Conservation (phyloP, 139 green algal species). For the Trebouxia sp. region DNA sequence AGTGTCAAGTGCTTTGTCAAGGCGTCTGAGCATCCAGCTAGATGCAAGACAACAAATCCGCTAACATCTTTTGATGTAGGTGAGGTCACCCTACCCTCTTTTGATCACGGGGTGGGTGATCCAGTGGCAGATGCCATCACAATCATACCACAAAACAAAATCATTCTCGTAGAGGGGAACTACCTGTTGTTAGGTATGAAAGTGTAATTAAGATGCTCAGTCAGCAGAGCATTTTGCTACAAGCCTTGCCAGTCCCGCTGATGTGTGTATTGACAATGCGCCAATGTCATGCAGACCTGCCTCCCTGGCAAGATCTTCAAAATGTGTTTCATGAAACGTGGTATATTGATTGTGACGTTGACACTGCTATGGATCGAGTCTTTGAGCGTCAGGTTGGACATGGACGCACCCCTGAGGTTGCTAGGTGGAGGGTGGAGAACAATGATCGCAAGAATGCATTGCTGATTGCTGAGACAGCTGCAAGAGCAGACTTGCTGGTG, state of each 20-base stretch:
- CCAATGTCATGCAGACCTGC: slow-evolving; percentile 28
- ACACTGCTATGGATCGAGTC: slow-evolving; percentile 70
- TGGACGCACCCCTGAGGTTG: slow-evolving; percentile 54
- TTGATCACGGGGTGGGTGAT: slow-evolving; percentile 86
- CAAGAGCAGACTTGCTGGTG: slow-evolving; percentile 53
- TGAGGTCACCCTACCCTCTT: slow-evolving; percentile 60
- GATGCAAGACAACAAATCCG: background rate
- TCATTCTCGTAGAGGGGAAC: slow-evolving; percentile 87
- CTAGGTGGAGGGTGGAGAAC: slow-evolving; percentile 48
- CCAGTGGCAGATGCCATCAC: slow-evolving; percentile 63
- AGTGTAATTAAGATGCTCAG: background rate
- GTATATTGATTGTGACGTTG: slow-evolving; percentile 71
- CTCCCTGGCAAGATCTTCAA: slow-evolving; percentile 54
- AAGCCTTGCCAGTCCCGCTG: background rate
- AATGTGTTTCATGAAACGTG: slow-evolving; percentile 68
- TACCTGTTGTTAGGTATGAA: slow-evolving; percentile 80
- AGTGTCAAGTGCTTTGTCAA: background rate
- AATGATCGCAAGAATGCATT: slow-evolving; percentile 82
- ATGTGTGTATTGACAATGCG: background rate
- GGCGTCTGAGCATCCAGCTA: background rate
- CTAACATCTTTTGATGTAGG: slow-evolving; percentile 25
- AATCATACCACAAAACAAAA: slow-evolving; percentile 42
- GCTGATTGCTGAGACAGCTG: slow-evolving; percentile 48
- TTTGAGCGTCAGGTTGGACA: slow-evolving; percentile 50
- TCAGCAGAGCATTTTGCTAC: background rate